Percentiles rank a stretch among this genome's conserved stretches.
Evolutionary conservation across 164 flowering plant genomes (phyloP).

Genomic region (Cinnamomum chago): DNA sequence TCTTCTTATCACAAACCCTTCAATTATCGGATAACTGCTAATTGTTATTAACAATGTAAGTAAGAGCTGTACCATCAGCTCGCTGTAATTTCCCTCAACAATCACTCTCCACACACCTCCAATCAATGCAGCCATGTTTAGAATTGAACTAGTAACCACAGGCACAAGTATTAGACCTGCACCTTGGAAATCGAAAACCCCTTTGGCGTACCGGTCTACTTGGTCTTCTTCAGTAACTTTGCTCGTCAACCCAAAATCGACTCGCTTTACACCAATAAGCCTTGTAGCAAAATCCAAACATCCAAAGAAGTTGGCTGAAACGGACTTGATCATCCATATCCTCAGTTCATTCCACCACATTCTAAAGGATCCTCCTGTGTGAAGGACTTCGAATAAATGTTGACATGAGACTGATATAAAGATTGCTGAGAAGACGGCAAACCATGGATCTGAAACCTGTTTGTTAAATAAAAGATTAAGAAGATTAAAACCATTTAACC

Average conservation of each 20-base stretch:
- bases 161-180: constrained; percentile 21
- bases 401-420: constrained; percentile 13
- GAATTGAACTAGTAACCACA: constrained; percentile 10
- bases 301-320: constrained; percentile 17
- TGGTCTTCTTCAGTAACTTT: constrained; percentile 27
- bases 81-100: not conserved
- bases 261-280: constrained; percentile 15
- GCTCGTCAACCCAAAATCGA: constrained; percentile 28
- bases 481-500: too few species aligned
- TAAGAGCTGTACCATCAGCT: constrained; percentile 23
- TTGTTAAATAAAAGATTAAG: too few species aligned
- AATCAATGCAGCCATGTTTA: constrained; percentile 16
- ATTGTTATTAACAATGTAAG: constrained; percentile 14
- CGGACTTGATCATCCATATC: constrained; percentile 19
- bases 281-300: constrained; percentile 15
- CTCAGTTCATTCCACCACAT: constrained; percentile 21
- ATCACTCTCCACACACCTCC: constrained; percentile 18
- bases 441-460: constrained; percentile 30
- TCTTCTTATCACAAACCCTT: constrained; percentile 23
- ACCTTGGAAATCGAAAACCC: constrained; percentile 28
- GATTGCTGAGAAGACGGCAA: constrained; percentile 10
- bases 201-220: constrained; percentile 19
- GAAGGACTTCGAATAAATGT: constrained; percentile 13
- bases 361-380: constrained; percentile 16
- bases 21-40: constrained; percentile 21